Percentiles rank a stretch among this genome's conserved stretches.
Conservation (phyloP, 345 rosid genomes). For the Linum lewisii region DNA sequence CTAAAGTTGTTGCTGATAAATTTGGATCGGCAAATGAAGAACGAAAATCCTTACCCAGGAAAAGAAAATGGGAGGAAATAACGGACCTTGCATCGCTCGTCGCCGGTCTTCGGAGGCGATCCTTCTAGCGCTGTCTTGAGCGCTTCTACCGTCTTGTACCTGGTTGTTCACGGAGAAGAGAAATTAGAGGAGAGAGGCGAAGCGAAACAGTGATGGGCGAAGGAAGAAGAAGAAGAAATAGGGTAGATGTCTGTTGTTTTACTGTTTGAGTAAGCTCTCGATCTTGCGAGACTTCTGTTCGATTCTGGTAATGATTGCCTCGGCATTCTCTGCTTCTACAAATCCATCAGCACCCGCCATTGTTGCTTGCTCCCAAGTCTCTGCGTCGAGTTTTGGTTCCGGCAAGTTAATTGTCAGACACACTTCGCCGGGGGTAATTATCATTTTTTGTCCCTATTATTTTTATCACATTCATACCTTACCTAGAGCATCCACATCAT, state of each 20-base stretch:
- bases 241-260: not conserved
- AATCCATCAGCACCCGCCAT: constrained; percentile 49
- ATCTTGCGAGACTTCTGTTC: constrained; percentile 87
- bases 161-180: constrained; percentile 3
- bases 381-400: not conserved
- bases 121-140: constrained; percentile 92
- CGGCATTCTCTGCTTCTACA: constrained; percentile 81
- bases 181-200: not conserved
- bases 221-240: not conserved
- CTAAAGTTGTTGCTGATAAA: not conserved
- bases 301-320: constrained; percentile 77
- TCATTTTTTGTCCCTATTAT: too few species aligned
- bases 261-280: constrained; percentile 86
- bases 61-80: not conserved
- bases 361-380: not conserved
- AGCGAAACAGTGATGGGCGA: not conserved
- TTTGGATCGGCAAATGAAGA: not conserved
- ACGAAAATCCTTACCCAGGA: too few species aligned
- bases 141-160: constrained; percentile 63
- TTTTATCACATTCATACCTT: too few species aligned
- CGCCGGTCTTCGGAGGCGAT: constrained; percentile 68
- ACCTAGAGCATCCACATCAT: too few species aligned
- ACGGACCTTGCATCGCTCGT: constrained; percentile 86
- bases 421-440: not conserved
- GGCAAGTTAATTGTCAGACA: not conserved